A percentile compares a stretch with the other conserved stretches of the same genome.
These are phyloP conservation scores for Exsudoporus floridanus DNA, from an alignment of 1,284 basidiomycete genomes.

Conservation along the genomic window DNA sequence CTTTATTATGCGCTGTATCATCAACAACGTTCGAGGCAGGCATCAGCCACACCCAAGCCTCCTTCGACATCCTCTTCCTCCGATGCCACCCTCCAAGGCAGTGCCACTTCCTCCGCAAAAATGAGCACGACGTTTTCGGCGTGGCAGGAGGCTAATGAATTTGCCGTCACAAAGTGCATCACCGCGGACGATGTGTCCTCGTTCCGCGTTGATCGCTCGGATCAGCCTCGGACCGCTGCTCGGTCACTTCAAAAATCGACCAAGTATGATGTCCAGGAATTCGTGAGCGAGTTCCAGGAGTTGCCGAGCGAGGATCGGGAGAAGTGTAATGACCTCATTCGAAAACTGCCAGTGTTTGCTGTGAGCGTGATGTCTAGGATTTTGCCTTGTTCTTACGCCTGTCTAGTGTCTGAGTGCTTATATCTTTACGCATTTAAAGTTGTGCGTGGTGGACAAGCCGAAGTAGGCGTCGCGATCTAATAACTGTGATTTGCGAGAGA, in stretches of 20 bases:
- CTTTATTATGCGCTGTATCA: neutral
- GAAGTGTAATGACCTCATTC: constrained; percentile 19
- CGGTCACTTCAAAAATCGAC: constrained; percentile 23
- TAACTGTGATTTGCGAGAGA: neutral
- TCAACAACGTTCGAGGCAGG: neutral
- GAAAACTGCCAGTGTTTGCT: constrained; percentile 26
- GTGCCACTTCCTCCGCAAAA: neutral
- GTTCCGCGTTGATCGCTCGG: constrained; percentile 27
- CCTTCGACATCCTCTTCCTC: neutral
- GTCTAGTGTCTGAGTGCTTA: constrained; percentile 24
- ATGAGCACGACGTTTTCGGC: constrained; percentile 20
- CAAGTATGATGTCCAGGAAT: constrained; percentile 22
- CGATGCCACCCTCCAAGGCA: neutral
- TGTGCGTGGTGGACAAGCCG: constrained; percentile 22
- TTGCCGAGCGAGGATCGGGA: constrained; percentile 17
- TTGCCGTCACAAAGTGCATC: constrained; percentile 10
- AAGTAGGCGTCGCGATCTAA: constrained; percentile 6
- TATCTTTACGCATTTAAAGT: constrained; percentile 28
- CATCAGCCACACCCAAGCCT: neutral
- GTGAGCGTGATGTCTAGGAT: constrained; percentile 13
- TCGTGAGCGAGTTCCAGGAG: constrained; percentile 19
- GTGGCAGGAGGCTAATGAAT: constrained; percentile 18
- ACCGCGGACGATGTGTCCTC: constrained; percentile 25
- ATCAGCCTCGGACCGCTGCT: constrained; percentile 22
- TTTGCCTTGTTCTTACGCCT: neutral